Base-by-base conservation (phyloP, 2,329 filamentous ascomycete species). In the Botrytis deweyae region DNA sequence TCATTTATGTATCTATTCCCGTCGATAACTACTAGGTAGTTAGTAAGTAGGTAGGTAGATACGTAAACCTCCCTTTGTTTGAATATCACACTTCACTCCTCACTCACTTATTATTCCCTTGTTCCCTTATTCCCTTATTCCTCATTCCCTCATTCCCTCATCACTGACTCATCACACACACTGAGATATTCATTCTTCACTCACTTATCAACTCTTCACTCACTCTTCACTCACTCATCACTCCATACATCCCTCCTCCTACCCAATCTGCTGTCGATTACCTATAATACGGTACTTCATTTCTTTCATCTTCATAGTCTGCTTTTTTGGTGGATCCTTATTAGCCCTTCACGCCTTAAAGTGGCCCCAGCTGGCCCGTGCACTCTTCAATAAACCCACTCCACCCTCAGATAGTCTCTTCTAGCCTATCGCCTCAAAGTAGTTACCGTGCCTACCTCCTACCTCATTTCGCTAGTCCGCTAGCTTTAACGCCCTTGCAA, bases 401-500 rank as follows among this genome's bases (percentile, higher is more conserved):
- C 52, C 52, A 29, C 52, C n/a, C 52, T 20, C 36, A 52, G 65
- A 55, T 67, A 25, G 46, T 55, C 65, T 42, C 20, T 20, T 22
- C 52, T 69, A 42, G 66, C 49, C 66, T 58, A 33, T 69, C 5
- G 38, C 66, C 49, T 59, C 33, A 69, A 49, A 69, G 66, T 59
- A 44, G 66, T 58, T 72, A 66, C 72, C 67, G 58, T 70, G 44
- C 29, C 44, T 40, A 46, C 55, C 65, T 40, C 46, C 69, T 46
- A 42, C 42, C 70, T 74, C n/a, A 73, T 74, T 69, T 73, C 73
- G 70, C 70, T 72, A 67, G 61, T 55, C 61, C n/a, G 25, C 55
- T 72, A 68, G 52, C 38, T 58, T 52, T 61, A 58, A 33, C 59
- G 64, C 75, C 74, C 76, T 76, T 74, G 75, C 73, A 70, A 58